Base-by-base conservation (phyloP, 805 yeast species). In the Tetrapisispora pingtungensis region DNA sequence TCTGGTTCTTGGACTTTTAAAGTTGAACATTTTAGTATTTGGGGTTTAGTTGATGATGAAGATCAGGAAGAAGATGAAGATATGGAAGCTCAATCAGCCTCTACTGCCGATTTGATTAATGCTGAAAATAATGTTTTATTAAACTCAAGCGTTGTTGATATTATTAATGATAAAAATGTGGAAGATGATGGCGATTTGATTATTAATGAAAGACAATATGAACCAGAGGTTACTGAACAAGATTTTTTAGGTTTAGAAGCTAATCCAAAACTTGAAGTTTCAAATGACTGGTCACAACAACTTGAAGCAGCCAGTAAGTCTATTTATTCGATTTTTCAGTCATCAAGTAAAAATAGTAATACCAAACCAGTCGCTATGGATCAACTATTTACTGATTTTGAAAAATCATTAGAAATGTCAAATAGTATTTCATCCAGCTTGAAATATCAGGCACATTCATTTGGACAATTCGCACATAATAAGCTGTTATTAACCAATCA, bases 1-100 rank as follows among this genome's bases (percentile, higher is more conserved):
- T 75, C 77, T 5, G 85, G 86, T 31, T 64, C 75, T 4, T 88
- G 89, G 87, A 78, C 81, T 1, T 88, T 86, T 64, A 75, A 71
- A 53, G 96, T 89, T 8, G 79, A 83, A 52, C 98, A 93, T 67
- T 93, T 93, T 57, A 87, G 96, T 67, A 77, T 84, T 6, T 93
- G 97, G 96, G 97, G 97, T 7, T 65, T 93, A 33, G 72, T 81
- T 15, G 84, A 80, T 50, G 86, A 81, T 22, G 78, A 73, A 19
- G 78, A 72, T 7, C 26, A 22, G 8, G 26, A 28, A 34, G 80
- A 69, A 13, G 75, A 73, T 33, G 70, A 76, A 35, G 87, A 78
- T 50, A 71, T 68, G 10, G 73, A 72, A 22, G 63, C 71, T 19
- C 59, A 50, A 22, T 8, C 26, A 22, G 26, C 8, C 8, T 22